Conservation (phyloP, 495 filamentous ascomycete genomes). For the Neurospora pannonica region DNA sequence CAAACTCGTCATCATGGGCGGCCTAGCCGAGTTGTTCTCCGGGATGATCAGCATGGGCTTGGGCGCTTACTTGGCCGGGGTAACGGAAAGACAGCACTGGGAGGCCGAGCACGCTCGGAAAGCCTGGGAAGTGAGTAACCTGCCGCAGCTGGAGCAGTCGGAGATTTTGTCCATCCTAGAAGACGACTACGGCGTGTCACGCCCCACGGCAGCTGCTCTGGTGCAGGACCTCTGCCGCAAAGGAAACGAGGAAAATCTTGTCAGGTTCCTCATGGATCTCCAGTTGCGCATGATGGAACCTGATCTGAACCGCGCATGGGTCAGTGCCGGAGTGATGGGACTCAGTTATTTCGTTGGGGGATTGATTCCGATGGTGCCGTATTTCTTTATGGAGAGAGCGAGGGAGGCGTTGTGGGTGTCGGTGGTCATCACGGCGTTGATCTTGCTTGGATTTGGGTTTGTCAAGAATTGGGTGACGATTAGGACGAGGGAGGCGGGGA, state of each 20-base stretch:
- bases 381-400: constrained; percentile 39
- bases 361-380: constrained; percentile 48
- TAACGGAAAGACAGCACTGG: constrained; percentile 40
- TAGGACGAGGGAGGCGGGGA: constrained; percentile 24
- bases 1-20: constrained; percentile 49
- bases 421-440: constrained; percentile 41
- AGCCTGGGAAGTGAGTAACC: constrained; percentile 31
- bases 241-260: constrained; percentile 32
- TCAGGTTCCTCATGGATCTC: constrained; percentile 48
- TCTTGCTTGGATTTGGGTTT: constrained; percentile 45
- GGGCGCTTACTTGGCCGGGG: constrained; percentile 46
- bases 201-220: constrained; percentile 21
- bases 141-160: constrained; percentile 31
- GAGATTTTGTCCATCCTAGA: constrained; percentile 35
- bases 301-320: constrained; percentile 28
- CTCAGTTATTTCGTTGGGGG: constrained; percentile 47
- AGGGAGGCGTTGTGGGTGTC: constrained; percentile 38
- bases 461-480: constrained; percentile 37
- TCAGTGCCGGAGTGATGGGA: constrained; percentile 43
- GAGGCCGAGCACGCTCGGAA: constrained; percentile 37
- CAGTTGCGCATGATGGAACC: constrained; percentile 40
- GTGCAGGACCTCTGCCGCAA: constrained; percentile 27
- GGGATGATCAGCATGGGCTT: constrained; percentile 56
- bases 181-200: constrained; percentile 27
- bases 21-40: constrained; percentile 52